These are phyloP conservation scores for Metschnikowia drakensbergensis DNA, from an alignment of 805 yeast genomes.

Conservation along the genomic window DNA sequence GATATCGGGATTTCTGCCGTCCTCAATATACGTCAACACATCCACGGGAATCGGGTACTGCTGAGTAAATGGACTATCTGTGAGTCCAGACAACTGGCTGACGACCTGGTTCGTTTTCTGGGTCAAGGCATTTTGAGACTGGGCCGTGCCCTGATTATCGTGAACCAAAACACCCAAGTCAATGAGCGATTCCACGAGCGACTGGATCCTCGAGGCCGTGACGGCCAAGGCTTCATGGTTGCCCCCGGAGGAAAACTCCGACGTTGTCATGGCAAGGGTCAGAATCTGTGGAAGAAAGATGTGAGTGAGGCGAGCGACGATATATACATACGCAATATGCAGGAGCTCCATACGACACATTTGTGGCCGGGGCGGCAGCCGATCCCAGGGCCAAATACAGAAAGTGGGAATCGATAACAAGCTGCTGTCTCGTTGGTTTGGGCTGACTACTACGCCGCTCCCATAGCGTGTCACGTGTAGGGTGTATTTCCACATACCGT, in stretches of 20 bases:
- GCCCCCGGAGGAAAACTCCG: conserved; percentile 19
- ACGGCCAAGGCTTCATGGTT: conserved; percentile 30
- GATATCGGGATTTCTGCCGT: conserved; percentile 95
- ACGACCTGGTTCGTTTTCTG: conserved; percentile 41
- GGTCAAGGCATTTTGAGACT: conserved; percentile 52
- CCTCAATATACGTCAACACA: conserved; percentile 88
- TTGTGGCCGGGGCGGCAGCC: background rate
- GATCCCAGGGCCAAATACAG: background rate
- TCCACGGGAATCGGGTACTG: conserved; percentile 66
- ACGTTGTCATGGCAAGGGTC: conserved; percentile 29
- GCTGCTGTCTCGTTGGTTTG: background rate
- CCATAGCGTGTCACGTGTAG: conserved; percentile 1
- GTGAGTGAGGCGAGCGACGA: background rate
- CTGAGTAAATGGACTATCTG: conserved; percentile 29
- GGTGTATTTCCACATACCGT: background rate
- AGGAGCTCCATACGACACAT: background rate
- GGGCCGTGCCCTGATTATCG: conserved; percentile 87
- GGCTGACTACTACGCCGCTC: background rate
- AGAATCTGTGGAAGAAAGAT: background rate
- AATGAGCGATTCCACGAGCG: conserved; percentile 65
- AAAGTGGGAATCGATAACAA: background rate
- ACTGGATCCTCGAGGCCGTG: conserved; percentile 30
- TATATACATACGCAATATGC: background rate
- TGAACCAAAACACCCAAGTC: conserved; percentile 90
- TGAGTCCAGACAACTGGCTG: conserved; percentile 34